Evolutionary conservation across 129 eudicot species (phyloP).

Genomic region (Lonicera japonica): DNA sequence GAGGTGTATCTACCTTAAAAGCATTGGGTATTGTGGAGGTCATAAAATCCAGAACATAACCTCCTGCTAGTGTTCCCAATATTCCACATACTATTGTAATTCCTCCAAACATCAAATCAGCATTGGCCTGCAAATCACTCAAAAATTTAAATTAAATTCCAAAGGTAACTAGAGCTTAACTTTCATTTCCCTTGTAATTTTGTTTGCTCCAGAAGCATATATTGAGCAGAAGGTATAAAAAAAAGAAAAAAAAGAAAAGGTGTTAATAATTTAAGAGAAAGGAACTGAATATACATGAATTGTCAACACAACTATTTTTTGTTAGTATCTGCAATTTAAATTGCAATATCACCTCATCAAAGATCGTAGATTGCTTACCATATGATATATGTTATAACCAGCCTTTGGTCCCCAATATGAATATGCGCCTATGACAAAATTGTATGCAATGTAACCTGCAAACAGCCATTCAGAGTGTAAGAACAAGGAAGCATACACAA

Average conservation of each 20-base stretch:
- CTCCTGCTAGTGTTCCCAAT: constrained; percentile 79
- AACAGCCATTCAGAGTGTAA: constrained; percentile 12
- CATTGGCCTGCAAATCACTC: constrained; percentile 47
- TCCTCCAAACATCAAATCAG: constrained; percentile 87
- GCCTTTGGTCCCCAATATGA: constrained; percentile 99
- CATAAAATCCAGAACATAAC: constrained; percentile 61
- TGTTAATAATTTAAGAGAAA: background rate
- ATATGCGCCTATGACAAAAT: constrained; percentile 90
- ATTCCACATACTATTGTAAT: constrained; percentile 80
- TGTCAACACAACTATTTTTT: too few species aligned
- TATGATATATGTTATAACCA: constrained; percentile 76
- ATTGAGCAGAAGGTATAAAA: background rate
- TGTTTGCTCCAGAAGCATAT: background rate
- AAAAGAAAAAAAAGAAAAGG: background rate
- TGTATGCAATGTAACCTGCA: constrained; percentile 83
- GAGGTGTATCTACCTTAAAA: constrained; percentile 53
- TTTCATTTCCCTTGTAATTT: background rate
- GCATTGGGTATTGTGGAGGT: constrained; percentile 81
- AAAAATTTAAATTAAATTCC: background rate
- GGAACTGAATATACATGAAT: background rate
- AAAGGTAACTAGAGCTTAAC: background rate
- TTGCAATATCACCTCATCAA: background rate
- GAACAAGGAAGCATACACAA: background rate
- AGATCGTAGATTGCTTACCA: constrained; percentile 38
- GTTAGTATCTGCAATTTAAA: background rate